Evolutionary conservation across 2,329 filamentous ascomycete species (phyloP).

Genomic region (Zymoseptoria brevis): DNA sequence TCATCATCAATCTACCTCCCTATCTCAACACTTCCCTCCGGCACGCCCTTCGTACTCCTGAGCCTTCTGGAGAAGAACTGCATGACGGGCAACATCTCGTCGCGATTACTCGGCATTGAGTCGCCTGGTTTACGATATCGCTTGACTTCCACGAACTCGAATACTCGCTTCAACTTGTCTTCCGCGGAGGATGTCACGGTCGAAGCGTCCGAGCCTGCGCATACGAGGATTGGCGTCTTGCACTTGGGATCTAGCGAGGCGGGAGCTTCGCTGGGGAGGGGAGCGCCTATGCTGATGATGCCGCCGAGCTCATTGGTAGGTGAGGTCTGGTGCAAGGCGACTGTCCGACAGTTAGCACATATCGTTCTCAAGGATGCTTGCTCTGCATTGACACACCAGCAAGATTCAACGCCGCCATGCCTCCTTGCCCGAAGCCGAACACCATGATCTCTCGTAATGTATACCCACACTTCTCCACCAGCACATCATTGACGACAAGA

Average conservation of each 20-base stretch:
- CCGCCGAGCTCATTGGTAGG: slow-evolving; percentile 44
- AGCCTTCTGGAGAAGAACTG: slow-evolving; percentile 66
- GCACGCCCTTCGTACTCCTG: slow-evolving; percentile 45
- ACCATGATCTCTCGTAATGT: slow-evolving; percentile 43
- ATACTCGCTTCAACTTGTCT: slow-evolving; percentile 50
- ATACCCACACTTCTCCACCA: slow-evolving; percentile 45
- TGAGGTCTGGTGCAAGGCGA: slow-evolving; percentile 1
- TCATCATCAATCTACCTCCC: background rate
- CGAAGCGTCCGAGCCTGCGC: slow-evolving; percentile 46
- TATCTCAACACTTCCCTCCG: slow-evolving; percentile 46
- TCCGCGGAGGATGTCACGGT: slow-evolving; percentile 54
- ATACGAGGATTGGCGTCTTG: slow-evolving; percentile 57
- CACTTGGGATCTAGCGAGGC: slow-evolving; percentile 42
- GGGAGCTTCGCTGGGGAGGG: slow-evolving; percentile 44
- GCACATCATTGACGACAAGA: slow-evolving; percentile 36
- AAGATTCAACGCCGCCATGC: slow-evolving; percentile 45
- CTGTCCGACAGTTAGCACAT: background rate
- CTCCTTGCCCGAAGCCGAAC: slow-evolving; percentile 51
- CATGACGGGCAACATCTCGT: slow-evolving; percentile 89
- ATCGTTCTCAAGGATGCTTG: background rate
- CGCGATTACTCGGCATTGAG: slow-evolving; percentile 71
- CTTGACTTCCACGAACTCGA: slow-evolving; percentile 53
- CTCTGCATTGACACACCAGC: slow-evolving; percentile 27
- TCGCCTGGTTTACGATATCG: slow-evolving; percentile 65
- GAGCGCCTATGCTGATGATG: slow-evolving; percentile 56